Conservation (phyloP, 495 filamentous ascomycete species). For the Rostrohypoxylon terebratum region DNA sequence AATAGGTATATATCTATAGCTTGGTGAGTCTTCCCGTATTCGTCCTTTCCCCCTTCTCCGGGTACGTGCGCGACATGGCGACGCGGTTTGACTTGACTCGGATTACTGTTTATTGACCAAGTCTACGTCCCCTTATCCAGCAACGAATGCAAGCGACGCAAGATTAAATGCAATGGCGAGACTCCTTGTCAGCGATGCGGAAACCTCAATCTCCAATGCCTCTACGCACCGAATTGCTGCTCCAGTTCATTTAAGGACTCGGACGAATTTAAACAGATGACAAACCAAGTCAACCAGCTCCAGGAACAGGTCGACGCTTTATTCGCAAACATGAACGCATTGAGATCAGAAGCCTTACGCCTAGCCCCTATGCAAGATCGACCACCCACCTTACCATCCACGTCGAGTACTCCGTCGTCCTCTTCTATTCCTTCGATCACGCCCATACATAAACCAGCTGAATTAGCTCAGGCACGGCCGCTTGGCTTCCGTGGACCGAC, state of each 20-base stretch:
- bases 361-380: slow-evolving; percentile 58
- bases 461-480: slow-evolving; percentile 56
- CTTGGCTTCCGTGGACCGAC: slow-evolving; percentile 86
- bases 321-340: slow-evolving; percentile 73
- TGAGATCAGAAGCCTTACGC: slow-evolving; percentile 64
- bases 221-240: slow-evolving; percentile 94
- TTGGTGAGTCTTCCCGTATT: slow-evolving; percentile 69
- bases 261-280: slow-evolving; percentile 86
- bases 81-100: neutral
- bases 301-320: slow-evolving; percentile 87
- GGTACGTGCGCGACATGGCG: neutral
- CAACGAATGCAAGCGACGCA: slow-evolving; percentile 89
- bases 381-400: slow-evolving; percentile 47
- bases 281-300: slow-evolving; percentile 75
- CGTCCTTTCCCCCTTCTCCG: slow-evolving; percentile 2
- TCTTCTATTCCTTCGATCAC: slow-evolving; percentile 51
- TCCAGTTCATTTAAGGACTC: slow-evolving; percentile 83
- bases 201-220: slow-evolving; percentile 80
- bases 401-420: slow-evolving; percentile 53
- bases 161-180: slow-evolving; percentile 94
- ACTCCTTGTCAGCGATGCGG: slow-evolving; percentile 86
- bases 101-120: slow-evolving; percentile 16
- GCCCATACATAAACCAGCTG: slow-evolving; percentile 43
- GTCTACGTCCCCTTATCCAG: slow-evolving; percentile 51
- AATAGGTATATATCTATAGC: slow-evolving; percentile 90